A percentile compares a stretch with the other conserved stretches of the same genome.
Conservation (phyloP, 208 protist genomes). For the Strigomonas culicis region DNA sequence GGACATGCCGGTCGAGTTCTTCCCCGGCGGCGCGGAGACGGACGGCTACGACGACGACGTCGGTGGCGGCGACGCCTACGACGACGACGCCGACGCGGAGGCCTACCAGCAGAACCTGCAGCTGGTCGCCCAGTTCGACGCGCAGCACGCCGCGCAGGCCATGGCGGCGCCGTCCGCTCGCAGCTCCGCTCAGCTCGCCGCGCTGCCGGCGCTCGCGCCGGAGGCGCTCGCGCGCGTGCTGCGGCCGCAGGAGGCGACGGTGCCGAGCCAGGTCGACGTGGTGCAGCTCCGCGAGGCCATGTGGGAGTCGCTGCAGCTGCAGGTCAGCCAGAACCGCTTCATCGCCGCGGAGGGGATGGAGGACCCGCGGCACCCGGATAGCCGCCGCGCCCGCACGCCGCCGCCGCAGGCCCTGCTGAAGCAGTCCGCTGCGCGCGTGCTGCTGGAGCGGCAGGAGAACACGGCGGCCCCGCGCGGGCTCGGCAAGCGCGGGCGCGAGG, state of each 20-base stretch:
- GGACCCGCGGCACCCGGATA: constrained; percentile 1
- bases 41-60: constrained; percentile 47
- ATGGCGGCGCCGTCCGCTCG: constrained; percentile 17
- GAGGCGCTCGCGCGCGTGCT: constrained; percentile 32
- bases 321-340: constrained; percentile 24
- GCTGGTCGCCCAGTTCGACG: constrained; percentile 45
- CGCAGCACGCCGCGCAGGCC: constrained; percentile 14
- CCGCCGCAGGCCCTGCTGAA: constrained; percentile 19
- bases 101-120: constrained; percentile 26
- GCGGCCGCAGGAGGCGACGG: constrained; percentile 51
- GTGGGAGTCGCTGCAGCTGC: constrained; percentile 61
- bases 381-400: not conserved
- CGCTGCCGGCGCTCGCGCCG: constrained; percentile 1
- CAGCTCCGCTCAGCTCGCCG: constrained; percentile 4
- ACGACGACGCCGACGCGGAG: constrained; percentile 21
- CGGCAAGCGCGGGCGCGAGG: constrained; percentile 11
- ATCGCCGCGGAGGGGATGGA: constrained; percentile 8
- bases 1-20: constrained; percentile 81
- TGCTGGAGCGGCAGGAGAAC: constrained; percentile 13
- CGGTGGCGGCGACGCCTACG: constrained; percentile 33
- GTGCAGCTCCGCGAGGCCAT: constrained; percentile 70
- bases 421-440: constrained; percentile 22
- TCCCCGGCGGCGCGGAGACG: constrained; percentile 57
- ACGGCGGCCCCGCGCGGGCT: not conserved
- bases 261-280: constrained; percentile 84